Evolutionary conservation across 192 early-diverging fungal species (phyloP).

Genomic region (Coemansia sp.): DNA sequence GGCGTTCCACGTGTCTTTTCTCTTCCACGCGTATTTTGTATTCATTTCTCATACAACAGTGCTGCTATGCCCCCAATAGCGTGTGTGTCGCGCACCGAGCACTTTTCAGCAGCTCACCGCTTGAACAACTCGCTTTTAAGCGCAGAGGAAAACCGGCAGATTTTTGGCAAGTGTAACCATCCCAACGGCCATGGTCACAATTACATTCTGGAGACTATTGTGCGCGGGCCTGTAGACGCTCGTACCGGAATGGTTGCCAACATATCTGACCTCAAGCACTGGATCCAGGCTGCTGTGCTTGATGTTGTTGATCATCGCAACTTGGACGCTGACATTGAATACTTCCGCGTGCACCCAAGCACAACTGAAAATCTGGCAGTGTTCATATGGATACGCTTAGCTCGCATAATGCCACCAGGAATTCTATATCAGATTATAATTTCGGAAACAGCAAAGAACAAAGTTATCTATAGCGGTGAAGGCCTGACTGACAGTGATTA

Average conservation of each 20-base stretch:
- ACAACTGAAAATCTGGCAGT: conserved; percentile 90
- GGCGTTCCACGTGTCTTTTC: too few relatives aligned
- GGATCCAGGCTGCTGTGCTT: conserved; percentile 69
- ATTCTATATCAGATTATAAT: conserved; percentile 42
- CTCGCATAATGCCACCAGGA: conserved; percentile 31
- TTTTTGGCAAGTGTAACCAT: conserved; percentile 91
- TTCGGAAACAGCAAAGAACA: conserved; percentile 50
- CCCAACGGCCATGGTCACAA: conserved; percentile 88
- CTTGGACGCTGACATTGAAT: conserved; percentile 80
- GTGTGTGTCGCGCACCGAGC: conserved; percentile 73
- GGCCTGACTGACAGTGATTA: conserved; percentile 39
- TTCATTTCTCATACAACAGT: too few relatives aligned
- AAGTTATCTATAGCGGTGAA: conserved; percentile 41
- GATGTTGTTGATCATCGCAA: conserved; percentile 86
- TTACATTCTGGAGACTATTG: conserved; percentile 60
- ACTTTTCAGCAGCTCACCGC: conserved; percentile 89
- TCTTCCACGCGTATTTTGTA: too few relatives aligned
- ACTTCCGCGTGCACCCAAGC: conserved; percentile 64
- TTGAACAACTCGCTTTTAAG: conserved; percentile 74
- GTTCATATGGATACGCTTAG: conserved; percentile 71
- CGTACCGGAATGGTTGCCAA: conserved; percentile 87
- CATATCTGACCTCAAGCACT: conserved; percentile 74
- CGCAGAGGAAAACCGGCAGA: conserved; percentile 66
- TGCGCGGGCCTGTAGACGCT: conserved; percentile 61
- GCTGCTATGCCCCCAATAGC: conserved; percentile 43